Conservation (phyloP, 192 early-diverging fungal genomes). For the Rhizophagus clarus region DNA sequence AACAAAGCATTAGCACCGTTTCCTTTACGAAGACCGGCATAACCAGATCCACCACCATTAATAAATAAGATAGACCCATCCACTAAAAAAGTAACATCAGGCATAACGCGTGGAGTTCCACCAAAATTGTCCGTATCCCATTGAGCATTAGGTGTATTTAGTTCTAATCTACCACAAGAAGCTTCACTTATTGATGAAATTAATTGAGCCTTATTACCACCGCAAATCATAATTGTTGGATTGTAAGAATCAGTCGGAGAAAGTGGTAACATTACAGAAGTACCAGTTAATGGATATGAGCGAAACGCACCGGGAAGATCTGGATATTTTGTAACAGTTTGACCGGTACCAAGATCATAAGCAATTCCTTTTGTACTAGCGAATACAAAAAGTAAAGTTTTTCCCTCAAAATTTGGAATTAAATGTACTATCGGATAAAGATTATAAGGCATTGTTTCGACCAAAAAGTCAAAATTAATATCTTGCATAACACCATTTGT, state of each 20-base stretch:
- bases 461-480: not conserved
- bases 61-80: conserved; percentile 55
- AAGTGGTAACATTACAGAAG: conserved; percentile 57
- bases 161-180: conserved; percentile 51
- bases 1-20: not conserved
- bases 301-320: conserved; percentile 47
- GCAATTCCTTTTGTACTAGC: conserved; percentile 40
- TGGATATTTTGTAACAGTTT: conserved; percentile 42
- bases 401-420: conserved; percentile 37
- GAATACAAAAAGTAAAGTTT: conserved; percentile 39
- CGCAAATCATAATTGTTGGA: conserved; percentile 60
- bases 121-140: conserved; percentile 51
- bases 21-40: conserved; percentile 49
- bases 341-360: conserved; percentile 30
- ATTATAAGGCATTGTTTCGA: conserved; percentile 25
- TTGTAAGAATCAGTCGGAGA: conserved; percentile 56
- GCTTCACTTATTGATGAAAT: conserved; percentile 36
- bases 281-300: conserved; percentile 60
- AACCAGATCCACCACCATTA: conserved; percentile 59
- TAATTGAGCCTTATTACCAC: conserved; percentile 48
- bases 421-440: conserved; percentile 44
- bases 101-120: conserved; percentile 45
- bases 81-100: conserved; percentile 49
- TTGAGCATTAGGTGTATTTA: conserved; percentile 38
- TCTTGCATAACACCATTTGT: conserved; percentile 33